Evolutionary conservation across 2,329 filamentous ascomycete species (phyloP).

Genomic region (Sporothrix pseudoabietina): DNA sequence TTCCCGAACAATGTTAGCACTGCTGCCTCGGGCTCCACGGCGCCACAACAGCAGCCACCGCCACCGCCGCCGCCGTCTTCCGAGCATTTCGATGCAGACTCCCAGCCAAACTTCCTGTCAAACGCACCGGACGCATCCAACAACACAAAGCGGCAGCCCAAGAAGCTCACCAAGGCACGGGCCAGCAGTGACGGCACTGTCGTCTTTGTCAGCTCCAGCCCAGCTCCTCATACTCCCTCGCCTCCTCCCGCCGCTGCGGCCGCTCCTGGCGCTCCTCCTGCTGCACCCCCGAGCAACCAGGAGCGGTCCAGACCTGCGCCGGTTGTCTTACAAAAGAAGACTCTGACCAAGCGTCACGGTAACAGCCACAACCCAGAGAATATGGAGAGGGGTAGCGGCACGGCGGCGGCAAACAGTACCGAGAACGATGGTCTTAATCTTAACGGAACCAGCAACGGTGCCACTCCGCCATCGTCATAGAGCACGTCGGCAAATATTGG

Average conservation of each 20-base stretch:
- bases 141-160: slow-evolving; percentile 42
- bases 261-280: background rate
- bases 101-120: background rate
- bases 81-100: background rate
- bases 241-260: background rate
- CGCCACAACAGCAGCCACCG: background rate
- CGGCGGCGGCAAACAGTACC: background rate
- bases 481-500: no score
- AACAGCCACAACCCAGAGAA: slow-evolving; percentile 2
- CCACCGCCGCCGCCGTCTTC: background rate
- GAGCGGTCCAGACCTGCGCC: slow-evolving; percentile 23
- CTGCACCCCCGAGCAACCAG: background rate
- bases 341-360: background rate
- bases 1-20: background rate
- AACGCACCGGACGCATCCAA: background rate
- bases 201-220: background rate
- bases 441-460: background rate
- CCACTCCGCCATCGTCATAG: background rate
- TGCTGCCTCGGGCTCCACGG: background rate
- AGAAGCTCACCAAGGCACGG: slow-evolving; percentile 49
- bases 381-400: background rate
- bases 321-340: slow-evolving; percentile 32
- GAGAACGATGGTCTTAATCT: background rate
- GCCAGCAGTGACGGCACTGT: slow-evolving; percentile 42
- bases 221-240: background rate